Evolutionary conservation across 208 protist genomes (phyloP), one percentile per base, ranked within the genome.

Genomic region (Angomonas deanei): DNA sequence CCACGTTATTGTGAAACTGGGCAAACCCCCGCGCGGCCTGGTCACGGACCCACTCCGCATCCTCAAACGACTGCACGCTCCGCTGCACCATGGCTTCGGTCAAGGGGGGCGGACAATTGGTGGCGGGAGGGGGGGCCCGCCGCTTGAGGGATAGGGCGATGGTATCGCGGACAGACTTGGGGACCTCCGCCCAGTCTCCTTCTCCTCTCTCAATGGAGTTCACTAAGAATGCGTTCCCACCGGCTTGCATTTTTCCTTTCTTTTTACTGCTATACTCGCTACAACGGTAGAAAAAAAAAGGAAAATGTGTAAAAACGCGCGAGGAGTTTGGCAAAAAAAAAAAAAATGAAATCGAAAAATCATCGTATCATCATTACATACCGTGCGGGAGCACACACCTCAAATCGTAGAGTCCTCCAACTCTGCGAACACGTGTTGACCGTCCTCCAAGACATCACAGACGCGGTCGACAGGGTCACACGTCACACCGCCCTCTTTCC

Each of bases 1-100:
- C 88, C n/a, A 94, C 48, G 48, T 21, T 86, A 78, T 94, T 94
- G 74, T 94, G 88, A 32, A 94, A 86, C 69, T 85, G 78, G 10
- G 82, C 84, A 36, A 75, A 91, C 72, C 67, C 79, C 30, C 88
- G 84, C 47, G 88, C 82, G 17, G 82, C 79, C 76, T 90, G 66
- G 30, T 77, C 73, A 8, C 88, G 84, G 61, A 91, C 67, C 75
- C 76, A 78, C 31, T 63, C 71, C 0, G 72, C 88, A 48, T 94
- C 88, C 48, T 78, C 80, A 60, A 94, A 94, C n/a, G 82, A 92
- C 0, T 66, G 66, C 17, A 94, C 74, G 60, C 82, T 87, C 42
- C 71, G 74, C 68, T 92, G 82, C 54, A 94, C 64, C 30, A 64
- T 64, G 32, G 56, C 75, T 48, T 94, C 88, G 19, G 84, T 78